Evolutionary conservation across 129 eudicot species (phyloP).

Genomic region (Scalesia atractyloides): DNA sequence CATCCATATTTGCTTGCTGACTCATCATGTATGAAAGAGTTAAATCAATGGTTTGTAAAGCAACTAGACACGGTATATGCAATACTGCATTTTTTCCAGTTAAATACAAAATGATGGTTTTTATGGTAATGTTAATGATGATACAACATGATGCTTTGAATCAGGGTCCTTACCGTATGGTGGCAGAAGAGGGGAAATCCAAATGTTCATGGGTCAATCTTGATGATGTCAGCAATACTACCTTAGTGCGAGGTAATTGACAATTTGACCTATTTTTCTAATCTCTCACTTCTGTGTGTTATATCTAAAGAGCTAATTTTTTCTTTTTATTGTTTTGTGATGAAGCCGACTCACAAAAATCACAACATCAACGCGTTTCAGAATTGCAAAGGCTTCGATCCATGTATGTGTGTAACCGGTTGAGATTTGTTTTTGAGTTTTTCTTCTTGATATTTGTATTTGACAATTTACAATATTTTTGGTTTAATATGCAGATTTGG

Average conservation of each 20-base stretch:
- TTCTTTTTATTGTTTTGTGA: slow-evolving; percentile 4
- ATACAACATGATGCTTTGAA: slow-evolving; percentile 6
- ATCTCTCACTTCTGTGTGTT: not conserved
- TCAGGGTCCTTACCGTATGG: slow-evolving; percentile 95
- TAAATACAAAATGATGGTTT: slow-evolving; percentile 12
- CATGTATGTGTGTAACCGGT: slow-evolving; percentile 55
- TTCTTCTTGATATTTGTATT: not conserved
- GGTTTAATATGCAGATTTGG: slow-evolving; percentile 62
- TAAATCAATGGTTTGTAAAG: slow-evolving; percentile 90
- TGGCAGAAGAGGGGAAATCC: slow-evolving; percentile 97
- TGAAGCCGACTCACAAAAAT: slow-evolving; percentile 70
- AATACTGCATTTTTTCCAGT: slow-evolving; percentile 4
- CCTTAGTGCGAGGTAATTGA: slow-evolving; percentile 70
- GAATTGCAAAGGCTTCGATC: slow-evolving; percentile 99
- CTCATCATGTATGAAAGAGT: slow-evolving; percentile 84
- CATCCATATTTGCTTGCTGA: slow-evolving; percentile 84
- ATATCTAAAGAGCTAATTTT: not conserved
- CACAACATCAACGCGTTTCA: slow-evolving; percentile 93
- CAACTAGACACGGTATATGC: slow-evolving; percentile 85
- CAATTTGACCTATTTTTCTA: not conserved
- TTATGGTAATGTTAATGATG: slow-evolving; percentile 15
- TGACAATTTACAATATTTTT: not conserved
- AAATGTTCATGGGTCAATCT: slow-evolving; percentile 93
- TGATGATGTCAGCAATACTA: slow-evolving; percentile 77
- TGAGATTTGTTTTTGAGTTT: not conserved